These are phyloP conservation scores for Pezicula neosporulosa DNA, from an alignment of 2,329 filamentous ascomycete genomes.

Conservation along the genomic window DNA sequence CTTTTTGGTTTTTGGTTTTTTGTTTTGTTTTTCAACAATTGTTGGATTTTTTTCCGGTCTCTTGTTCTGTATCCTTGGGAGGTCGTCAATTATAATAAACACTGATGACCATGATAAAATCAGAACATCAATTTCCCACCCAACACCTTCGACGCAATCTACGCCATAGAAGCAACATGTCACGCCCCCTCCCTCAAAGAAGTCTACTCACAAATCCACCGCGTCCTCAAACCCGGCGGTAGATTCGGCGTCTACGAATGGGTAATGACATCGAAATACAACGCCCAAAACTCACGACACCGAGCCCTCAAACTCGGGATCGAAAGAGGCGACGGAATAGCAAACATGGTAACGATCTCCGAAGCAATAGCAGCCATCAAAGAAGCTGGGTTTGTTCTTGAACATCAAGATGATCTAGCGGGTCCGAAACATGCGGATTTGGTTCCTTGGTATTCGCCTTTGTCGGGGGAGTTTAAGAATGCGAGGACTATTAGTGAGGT, in stretches of 20 bases:
- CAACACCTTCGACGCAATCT: conserved; percentile 90
- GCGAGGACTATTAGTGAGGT: conserved; percentile 77
- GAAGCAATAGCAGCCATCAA: conserved; percentile 82
- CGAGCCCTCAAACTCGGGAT: conserved; percentile 90
- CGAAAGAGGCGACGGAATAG: conserved; percentile 93
- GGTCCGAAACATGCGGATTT: conserved; percentile 65
- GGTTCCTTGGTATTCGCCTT: conserved; percentile 93
- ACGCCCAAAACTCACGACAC: conserved; percentile 83
- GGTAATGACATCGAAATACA: conserved; percentile 96
- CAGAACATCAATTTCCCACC: conserved; percentile 93
- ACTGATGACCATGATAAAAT: no score
- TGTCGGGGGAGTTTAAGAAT: conserved; percentile 82
- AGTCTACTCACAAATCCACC: conserved; percentile 92
- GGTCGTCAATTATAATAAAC: no score
- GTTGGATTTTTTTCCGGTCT: no score
- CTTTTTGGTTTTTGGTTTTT: no score
- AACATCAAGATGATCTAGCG: conserved; percentile 84
- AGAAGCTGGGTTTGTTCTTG: conserved; percentile 79
- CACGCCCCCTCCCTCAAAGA: conserved; percentile 89
- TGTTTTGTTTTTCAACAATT: no score
- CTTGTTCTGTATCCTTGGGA: no score
- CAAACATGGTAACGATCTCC: conserved; percentile 89
- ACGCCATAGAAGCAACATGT: conserved; percentile 95
- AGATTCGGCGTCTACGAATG: conserved; percentile 98
- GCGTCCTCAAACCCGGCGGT: conserved; percentile 92